phyloP scores from a whole-genome alignment of 1,284 basidiomycete genomes.

The Agroathelia rolfsii region DNA sequence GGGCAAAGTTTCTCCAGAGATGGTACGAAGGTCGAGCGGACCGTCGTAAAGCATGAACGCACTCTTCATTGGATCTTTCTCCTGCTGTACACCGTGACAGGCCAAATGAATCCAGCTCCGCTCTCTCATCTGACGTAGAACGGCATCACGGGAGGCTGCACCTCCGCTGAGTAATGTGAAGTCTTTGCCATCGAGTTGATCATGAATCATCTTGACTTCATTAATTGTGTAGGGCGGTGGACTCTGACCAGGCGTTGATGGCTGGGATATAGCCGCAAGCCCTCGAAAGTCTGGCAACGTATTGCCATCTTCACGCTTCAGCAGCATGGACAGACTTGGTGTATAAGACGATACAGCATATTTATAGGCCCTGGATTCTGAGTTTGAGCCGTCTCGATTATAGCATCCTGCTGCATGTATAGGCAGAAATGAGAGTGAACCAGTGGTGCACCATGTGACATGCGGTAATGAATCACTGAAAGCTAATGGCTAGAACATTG shows the following conservation, averaged over 20 bases:
- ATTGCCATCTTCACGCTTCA: background rate
- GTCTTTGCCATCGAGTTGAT: too few relatives aligned
- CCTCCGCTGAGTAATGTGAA: slow-evolving; percentile 12
- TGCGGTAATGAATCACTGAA: slow-evolving; percentile 13
- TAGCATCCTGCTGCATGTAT: slow-evolving; percentile 23
- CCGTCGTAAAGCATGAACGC: slow-evolving; percentile 1
- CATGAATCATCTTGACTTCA: slow-evolving; percentile 2
- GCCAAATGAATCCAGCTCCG: too few relatives aligned
- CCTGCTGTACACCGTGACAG: too few relatives aligned
- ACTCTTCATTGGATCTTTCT: too few relatives aligned
- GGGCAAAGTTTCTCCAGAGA: slow-evolving; percentile 13
- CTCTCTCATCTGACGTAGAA: slow-evolving; percentile 1
- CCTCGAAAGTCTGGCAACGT: background rate
- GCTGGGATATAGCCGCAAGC: slow-evolving; percentile 6
- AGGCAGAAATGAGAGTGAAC: slow-evolving; percentile 20
- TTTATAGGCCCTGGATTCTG: slow-evolving; percentile 9
- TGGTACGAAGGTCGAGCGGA: slow-evolving; percentile 13
- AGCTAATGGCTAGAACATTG: too few relatives aligned
- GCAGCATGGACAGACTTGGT: slow-evolving; percentile 23
- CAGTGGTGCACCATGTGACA: slow-evolving; percentile 25
- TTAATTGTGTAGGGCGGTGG: slow-evolving; percentile 5
- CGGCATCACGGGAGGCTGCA: slow-evolving; percentile 2
- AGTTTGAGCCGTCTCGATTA: slow-evolving; percentile 5
- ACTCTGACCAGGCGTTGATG: slow-evolving; percentile 3
- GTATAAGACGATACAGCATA: slow-evolving; percentile 27